Percentiles rank a stretch among this genome's conserved stretches.
Conservation (phyloP, 2,329 filamentous ascomycete species). For the Fusarium vanettenii region DNA sequence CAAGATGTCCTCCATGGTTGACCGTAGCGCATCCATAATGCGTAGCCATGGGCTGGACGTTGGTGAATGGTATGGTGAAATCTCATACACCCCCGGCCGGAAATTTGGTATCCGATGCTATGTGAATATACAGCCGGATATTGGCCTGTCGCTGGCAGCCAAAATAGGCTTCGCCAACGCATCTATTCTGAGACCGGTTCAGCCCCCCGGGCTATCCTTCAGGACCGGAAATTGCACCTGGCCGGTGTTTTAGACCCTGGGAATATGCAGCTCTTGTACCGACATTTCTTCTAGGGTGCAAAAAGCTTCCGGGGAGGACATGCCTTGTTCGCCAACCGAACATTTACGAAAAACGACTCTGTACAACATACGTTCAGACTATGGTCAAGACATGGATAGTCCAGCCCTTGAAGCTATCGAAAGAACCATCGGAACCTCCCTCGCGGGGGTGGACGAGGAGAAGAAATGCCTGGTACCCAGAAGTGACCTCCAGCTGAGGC, state of each 20-base stretch:
- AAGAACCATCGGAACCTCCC: neutral
- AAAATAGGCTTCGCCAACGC: neutral
- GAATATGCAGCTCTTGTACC: constrained; percentile 2
- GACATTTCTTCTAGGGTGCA: neutral
- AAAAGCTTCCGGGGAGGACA: too few relatives aligned
- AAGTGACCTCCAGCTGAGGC: neutral
- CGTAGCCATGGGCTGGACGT: neutral
- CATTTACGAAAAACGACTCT: neutral
- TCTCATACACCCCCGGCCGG: too few relatives aligned
- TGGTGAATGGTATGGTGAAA: neutral
- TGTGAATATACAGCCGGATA: neutral
- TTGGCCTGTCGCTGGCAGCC: neutral
- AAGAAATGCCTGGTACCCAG: too few relatives aligned
- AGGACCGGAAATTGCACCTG: constrained; percentile 7
- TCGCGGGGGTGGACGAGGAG: too few relatives aligned
- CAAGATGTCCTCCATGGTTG: neutral
- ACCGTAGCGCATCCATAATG: neutral
- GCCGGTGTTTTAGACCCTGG: neutral
- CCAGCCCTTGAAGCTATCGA: neutral
- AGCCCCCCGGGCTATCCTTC: neutral
- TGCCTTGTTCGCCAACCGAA: too few relatives aligned
- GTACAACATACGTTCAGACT: neutral
- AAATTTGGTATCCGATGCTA: too few relatives aligned
- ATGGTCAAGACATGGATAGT: neutral
- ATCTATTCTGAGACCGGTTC: neutral